Evolutionary conservation across 148 eudicot genomes (phyloP).

Genomic region (Arctostaphylos glauca): DNA sequence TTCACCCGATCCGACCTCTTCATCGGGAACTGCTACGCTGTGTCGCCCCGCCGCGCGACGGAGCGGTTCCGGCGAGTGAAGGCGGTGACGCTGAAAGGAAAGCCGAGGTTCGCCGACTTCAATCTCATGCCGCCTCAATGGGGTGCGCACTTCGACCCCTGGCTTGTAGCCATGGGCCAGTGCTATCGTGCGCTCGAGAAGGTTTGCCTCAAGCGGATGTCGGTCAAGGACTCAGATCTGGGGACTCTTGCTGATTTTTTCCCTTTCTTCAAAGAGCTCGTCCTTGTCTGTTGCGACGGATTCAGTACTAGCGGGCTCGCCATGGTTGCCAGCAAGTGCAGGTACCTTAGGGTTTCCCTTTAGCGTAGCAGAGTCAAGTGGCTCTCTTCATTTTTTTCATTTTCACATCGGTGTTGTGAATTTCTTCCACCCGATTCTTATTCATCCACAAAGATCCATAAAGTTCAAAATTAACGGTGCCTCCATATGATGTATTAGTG

Average conservation of each 20-base stretch:
- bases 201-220: slow-evolving; percentile 60
- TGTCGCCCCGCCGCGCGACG: slow-evolving; percentile 45
- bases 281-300: slow-evolving; percentile 68
- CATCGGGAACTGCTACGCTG: slow-evolving; percentile 71
- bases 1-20: slow-evolving; percentile 65
- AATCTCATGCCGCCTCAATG: slow-evolving; percentile 56
- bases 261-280: slow-evolving; percentile 48
- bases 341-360: slow-evolving; percentile 28
- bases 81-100: slow-evolving; percentile 56
- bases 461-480: neutral
- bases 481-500: neutral
- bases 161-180: slow-evolving; percentile 38
- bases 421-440: neutral
- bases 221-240: slow-evolving; percentile 57
- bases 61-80: slow-evolving; percentile 40
- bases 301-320: slow-evolving; percentile 69
- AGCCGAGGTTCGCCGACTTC: slow-evolving; percentile 78
- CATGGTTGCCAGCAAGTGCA: slow-evolving; percentile 48
- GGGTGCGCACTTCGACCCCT: slow-evolving; percentile 60
- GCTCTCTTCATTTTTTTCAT: slow-evolving; percentile 4
- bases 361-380: neutral
- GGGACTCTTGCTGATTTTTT: slow-evolving; percentile 35
- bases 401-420: neutral
- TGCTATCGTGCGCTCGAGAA: slow-evolving; percentile 52
- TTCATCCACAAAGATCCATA: neutral